Evolutionary conservation across 768 basidiomycete species (phyloP), one percentile per base, ranked within the genome.

Genomic region (Mycena leptocephala): DNA sequence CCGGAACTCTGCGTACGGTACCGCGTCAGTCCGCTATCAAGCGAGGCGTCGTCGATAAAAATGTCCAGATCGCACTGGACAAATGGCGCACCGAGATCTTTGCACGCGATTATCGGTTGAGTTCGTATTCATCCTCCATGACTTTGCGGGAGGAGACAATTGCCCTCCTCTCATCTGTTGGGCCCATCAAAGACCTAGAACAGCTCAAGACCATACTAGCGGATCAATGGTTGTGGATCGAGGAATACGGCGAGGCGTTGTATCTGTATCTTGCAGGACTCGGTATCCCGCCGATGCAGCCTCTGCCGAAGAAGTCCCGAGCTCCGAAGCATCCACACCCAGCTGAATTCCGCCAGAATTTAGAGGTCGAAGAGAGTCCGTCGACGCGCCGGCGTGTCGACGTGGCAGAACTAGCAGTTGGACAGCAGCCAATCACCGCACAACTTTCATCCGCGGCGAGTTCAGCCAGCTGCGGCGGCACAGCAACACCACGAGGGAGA

Each of bases 191-290:
- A 0, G 28, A 55, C 2, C 53, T 59, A 7, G 32, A 35, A 5
- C 28, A 73, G 9, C 43, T 80, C 37, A 39, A 79, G 37, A 30
- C 41, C 26, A 63, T 79, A 14, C 24, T 80, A 1, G 79, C 74
- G 2, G 70, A 67, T 5, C 70, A 79, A 26, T 82, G 81, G 81
- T 59, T 56, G 51, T 82, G 81, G 81, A 66, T 71, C 53, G 66
- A 48, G 0, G 28, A 51, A 20, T 82, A 81, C 68, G 79, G 79
- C 0, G 59, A 33, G 51, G 66, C 53, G 33, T 30, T 68, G 48
- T 39, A 68, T 24, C 7, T 14, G 4, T 55, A 33, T 56, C 66
- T 68, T 33, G 35, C 66, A 5, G 46, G 4, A 16, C 43, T 8
- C 26, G 16, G 4, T 4, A 65, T 65, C 5, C 41, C 63, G 1